Evolutionary conservation across 1,284 basidiomycete genomes (phyloP).

Genomic region (Ustilago crameri): DNA sequence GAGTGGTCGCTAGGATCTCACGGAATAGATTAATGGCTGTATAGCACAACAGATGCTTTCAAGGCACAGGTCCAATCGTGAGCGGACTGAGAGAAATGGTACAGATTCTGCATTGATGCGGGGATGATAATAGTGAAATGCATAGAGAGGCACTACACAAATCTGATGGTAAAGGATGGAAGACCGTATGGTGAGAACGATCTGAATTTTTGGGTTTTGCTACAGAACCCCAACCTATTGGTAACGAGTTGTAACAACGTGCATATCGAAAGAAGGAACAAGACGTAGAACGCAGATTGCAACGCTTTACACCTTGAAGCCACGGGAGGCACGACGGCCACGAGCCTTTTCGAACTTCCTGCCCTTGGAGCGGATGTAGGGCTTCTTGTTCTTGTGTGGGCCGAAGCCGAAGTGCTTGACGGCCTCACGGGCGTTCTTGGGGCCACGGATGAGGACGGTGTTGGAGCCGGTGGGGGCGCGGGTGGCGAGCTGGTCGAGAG

Average conservation of each 20-base stretch:
- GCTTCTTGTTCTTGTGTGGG: constrained; percentile 79
- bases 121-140: constrained; percentile 4
- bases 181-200: neutral
- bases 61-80: too few species aligned
- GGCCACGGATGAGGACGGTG: constrained; percentile 90
- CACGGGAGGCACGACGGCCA: constrained; percentile 70
- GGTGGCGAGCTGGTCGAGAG: constrained; percentile 95
- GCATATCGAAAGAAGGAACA: constrained; percentile 1
- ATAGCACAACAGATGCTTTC: too few species aligned
- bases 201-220: neutral
- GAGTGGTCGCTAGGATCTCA: too few species aligned
- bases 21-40: too few species aligned
- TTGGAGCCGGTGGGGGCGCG: constrained; percentile 93
- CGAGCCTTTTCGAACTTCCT: constrained; percentile 80
- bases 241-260: too few species aligned
- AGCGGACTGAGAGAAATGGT: constrained; percentile 22
- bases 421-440: constrained; percentile 91
- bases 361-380: constrained; percentile 91
- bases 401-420: constrained; percentile 87
- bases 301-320: constrained; percentile 68
- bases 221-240: too few species aligned
- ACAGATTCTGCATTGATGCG: constrained; percentile 51
- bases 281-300: neutral
- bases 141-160: neutral
- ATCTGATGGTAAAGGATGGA: neutral